phyloP scores from a whole-genome alignment of 129 eudicot genomes.

The Arctium minus region DNA sequence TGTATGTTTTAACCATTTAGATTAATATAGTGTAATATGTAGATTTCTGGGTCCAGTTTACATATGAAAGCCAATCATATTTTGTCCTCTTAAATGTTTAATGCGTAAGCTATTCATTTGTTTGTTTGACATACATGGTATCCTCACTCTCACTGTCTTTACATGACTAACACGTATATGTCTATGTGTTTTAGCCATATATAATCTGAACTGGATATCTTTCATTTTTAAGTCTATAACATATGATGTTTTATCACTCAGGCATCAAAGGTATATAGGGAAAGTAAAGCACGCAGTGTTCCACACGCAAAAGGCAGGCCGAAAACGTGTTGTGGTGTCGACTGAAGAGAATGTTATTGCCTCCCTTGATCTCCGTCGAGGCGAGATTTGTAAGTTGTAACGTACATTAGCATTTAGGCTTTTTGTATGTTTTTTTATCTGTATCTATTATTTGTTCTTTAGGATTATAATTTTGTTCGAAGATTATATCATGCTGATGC shows the following conservation, averaged over 20 bases:
- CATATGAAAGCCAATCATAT: neutral
- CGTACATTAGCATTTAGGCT: neutral
- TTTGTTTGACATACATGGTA: slow-evolving; percentile 6
- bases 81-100: neutral
- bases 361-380: slow-evolving; percentile 95
- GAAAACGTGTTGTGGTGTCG: slow-evolving; percentile 89
- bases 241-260: slow-evolving; percentile 3
- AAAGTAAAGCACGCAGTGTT: slow-evolving; percentile 94
- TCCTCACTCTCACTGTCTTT: slow-evolving; percentile 6
- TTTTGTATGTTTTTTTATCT: neutral
- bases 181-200: neutral
- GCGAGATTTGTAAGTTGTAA: slow-evolving; percentile 72
- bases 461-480: neutral
- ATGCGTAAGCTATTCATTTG: neutral
- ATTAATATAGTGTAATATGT: neutral
- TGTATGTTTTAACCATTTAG: neutral
- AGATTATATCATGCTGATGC: slow-evolving; percentile 11
- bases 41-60: neutral
- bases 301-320: slow-evolving; percentile 95
- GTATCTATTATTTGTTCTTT: neutral
- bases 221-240: neutral
- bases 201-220: neutral
- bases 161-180: neutral
- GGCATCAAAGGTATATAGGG: slow-evolving; percentile 93
- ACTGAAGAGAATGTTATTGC: slow-evolving; percentile 90